Percentiles rank a stretch among this genome's conserved stretches.
phyloP scores from a whole-genome alignment of 2,329 filamentous ascomycete genomes.

The Monilinia fructicola region DNA sequence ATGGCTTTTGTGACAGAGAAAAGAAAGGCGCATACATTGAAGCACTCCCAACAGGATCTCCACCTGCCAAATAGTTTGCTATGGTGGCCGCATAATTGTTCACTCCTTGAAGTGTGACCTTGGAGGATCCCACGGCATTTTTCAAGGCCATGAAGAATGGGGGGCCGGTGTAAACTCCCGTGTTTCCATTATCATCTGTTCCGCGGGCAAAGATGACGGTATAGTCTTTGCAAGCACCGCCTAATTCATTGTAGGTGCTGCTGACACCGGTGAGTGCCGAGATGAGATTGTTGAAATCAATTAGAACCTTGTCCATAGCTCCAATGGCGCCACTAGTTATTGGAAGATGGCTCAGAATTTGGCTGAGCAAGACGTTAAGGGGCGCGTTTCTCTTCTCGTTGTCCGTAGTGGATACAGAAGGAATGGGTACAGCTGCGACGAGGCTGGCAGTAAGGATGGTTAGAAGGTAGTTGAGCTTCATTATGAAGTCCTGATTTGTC shows the following conservation, averaged over 20 bases:
- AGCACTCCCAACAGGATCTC: constrained; percentile 32
- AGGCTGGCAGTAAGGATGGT: constrained; percentile 27
- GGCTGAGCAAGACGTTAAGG: constrained; percentile 33
- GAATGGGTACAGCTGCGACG: constrained; percentile 24
- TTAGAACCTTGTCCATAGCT: constrained; percentile 29
- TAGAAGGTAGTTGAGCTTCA: constrained; percentile 16
- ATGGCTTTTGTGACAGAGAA: background rate
- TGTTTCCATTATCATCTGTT: constrained; percentile 50
- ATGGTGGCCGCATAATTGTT: constrained; percentile 40
- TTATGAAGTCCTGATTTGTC: background rate
- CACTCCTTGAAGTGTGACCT: constrained; percentile 38
- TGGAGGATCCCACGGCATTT: constrained; percentile 25
- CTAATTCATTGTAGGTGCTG: constrained; percentile 36
- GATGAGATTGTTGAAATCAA: constrained; percentile 31
- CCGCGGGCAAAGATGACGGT: constrained; percentile 52
- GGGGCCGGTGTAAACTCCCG: constrained; percentile 42
- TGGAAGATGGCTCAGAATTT: constrained; percentile 34
- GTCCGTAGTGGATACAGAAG: background rate
- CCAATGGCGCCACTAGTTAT: constrained; percentile 30
- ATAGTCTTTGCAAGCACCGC: constrained; percentile 33
- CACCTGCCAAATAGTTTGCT: constrained; percentile 34
- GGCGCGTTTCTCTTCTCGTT: constrained; percentile 27
- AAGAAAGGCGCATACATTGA: constrained; percentile 32
- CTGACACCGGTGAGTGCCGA: constrained; percentile 30
- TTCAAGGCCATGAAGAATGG: constrained; percentile 39